phyloP scores from a whole-genome alignment of 306 rosid genomes.

The Vicia faba region DNA sequence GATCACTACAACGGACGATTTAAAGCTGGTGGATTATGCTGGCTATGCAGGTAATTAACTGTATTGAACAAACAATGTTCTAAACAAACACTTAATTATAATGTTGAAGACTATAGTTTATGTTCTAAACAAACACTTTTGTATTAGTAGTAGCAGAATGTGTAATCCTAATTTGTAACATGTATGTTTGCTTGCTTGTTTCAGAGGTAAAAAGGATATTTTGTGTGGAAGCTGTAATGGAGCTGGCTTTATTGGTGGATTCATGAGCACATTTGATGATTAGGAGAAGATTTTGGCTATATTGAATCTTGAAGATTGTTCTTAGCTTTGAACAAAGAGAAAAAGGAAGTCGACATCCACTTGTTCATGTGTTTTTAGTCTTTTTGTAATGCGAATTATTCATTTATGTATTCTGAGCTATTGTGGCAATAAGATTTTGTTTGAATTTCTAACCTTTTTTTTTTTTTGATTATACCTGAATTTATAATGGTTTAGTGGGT shows the following conservation, averaged over 20 bases:
- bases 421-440: constrained; percentile 37
- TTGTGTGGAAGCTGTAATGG: constrained; percentile 93
- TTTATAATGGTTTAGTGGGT: constrained; percentile 1
- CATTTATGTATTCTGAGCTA: constrained; percentile 3
- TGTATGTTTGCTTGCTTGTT: constrained; percentile 31
- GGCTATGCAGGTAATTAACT: constrained; percentile 88
- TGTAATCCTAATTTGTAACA: not conserved
- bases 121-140: too few species aligned
- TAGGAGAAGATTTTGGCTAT: constrained; percentile 43
- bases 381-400: constrained; percentile 19
- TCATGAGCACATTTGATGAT: constrained; percentile 79
- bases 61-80: constrained; percentile 9
- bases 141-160: too few species aligned
- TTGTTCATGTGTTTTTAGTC: constrained; percentile 29
- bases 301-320: constrained; percentile 29
- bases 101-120: too few species aligned
- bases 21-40: constrained; percentile 91
- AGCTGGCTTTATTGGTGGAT: constrained; percentile 93
- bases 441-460: not conserved
- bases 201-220: constrained; percentile 86
- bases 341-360: constrained; percentile 27
- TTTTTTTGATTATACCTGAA: not conserved
- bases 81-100: too few species aligned
- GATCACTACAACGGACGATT: constrained; percentile 95
- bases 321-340: constrained; percentile 16